Base-by-base conservation (phyloP, 2,329 filamentous ascomycete species). In the Dryadomyces sulphureus region DNA sequence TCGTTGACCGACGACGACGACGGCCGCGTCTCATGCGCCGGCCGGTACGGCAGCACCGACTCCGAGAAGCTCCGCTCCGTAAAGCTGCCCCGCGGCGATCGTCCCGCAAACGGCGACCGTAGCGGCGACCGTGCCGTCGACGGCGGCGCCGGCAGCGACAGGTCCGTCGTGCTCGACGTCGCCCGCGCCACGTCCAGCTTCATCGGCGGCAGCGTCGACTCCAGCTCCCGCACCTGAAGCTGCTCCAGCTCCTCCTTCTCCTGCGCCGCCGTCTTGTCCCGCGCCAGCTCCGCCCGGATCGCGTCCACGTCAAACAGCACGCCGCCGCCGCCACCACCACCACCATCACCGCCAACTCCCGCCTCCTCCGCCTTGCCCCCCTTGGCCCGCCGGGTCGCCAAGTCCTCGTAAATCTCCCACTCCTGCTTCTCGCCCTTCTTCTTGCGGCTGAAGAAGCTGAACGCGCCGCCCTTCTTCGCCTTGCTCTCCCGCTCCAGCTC, bases 221-320 rank as follows among this genome's bases (percentile, higher is more conserved):
- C 75, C 49, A 95, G 75, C 64, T 96, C 85, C 58, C 79, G 81
- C 52, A 93, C 78, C 60, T 76, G 69, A 41, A 79, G 54, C 46
- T 72, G 50, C 42, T 60, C 63, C 38, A 66, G 63, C 45, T 54
- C 51, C 35, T 50, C 19, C 9, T n/a, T 52, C 42, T 7, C 50
- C 44, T 20, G 62, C 55, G 17, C 55, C 53, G 27, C 52, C 50
- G 38, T 56, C 34, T 79, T 72, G 51, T 90, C 83, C 42, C 75
- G 77, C 24, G 85, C 85, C 30, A 98, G 68, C 56, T 93, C 85
- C 9, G 86, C 81, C 42, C 86, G 75, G 53, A 98, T 96, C 12
- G 92, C 92, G 56, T 98, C 92, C 41, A 98, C 78, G 56, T 98
- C 92, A 56, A 98, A 98, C 40, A 98, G 70, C 8, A 96, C 82